Evolutionary conservation across 208 protist genomes (phyloP), one percentile per base, ranked within the genome.

Genomic region (Leishmania braziliensis): DNA sequence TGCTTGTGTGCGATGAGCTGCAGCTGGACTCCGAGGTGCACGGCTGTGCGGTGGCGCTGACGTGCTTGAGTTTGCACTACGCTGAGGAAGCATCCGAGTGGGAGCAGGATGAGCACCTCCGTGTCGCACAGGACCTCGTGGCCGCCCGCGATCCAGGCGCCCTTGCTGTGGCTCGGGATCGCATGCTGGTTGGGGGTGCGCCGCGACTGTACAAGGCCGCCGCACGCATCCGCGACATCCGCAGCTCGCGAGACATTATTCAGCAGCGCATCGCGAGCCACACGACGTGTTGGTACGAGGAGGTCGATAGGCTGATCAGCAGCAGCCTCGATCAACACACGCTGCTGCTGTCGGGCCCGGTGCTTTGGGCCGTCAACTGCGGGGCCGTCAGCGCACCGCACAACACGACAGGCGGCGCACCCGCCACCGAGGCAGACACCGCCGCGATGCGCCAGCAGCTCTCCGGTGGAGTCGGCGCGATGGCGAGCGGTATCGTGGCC

Each of bases 1-100:
- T 84, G 39, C 80, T 84, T 39, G 82, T 90, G 5, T 89, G 85
- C 56, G 78, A 83, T 33, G 86, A 90, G 71, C 78, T 97, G 77
- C 74, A 77, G 29, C 77, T 73, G 18, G 89, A 92, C 65, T 96
- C 91, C 23, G 90, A 94, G 79, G 88, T 95, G 63, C 90, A 92
- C 58, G 95, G 95, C 33, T 94, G 89, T 56, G 95, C 94, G 18
- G 93, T 95, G n/a, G 94, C 93, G 20, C 80, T 98, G 12, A 92
- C 90, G 36, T 98, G 93, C 70, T 85, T 98, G 73, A 81, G 90
- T 50, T 75, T 94, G 36, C 84, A 96, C 72, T 94, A 94, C 86
- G 80, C 89, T 33, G 91, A 97, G 54, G 92, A 96, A 68, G 84
- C 91, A 66, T 33, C 62, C 14, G 87, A 91, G 68, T 97, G 94